A percentile compares a stretch with the other conserved stretches of the same genome.
Conservation (phyloP, 495 filamentous ascomycete genomes). For the Penicillium antarcticum region DNA sequence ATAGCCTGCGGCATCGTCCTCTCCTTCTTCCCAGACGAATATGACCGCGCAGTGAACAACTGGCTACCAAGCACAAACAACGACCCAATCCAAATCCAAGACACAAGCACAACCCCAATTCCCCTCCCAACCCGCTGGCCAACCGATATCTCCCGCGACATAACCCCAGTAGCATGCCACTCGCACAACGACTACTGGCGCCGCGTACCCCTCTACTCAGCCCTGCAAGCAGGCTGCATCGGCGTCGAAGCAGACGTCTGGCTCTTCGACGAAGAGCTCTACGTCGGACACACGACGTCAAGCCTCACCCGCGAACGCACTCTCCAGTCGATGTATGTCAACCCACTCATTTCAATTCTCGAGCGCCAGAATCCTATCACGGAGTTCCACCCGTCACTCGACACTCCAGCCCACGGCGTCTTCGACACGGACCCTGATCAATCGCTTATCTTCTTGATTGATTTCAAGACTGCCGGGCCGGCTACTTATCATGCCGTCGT, state of each 20-base stretch:
- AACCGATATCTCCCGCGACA: constrained; percentile 70
- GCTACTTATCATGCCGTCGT: constrained; percentile 52
- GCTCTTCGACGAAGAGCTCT: constrained; percentile 68
- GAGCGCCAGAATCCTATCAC: constrained; percentile 45
- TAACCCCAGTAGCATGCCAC: constrained; percentile 62
- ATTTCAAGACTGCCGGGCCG: constrained; percentile 60
- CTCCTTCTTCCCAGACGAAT: constrained; percentile 55
- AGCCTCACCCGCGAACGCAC: constrained; percentile 48
- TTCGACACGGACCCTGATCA: constrained; percentile 54
- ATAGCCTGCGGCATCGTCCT: constrained; percentile 50
- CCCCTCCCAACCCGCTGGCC: constrained; percentile 53
- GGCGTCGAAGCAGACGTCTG: constrained; percentile 86
- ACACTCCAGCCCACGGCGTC: constrained; percentile 32
- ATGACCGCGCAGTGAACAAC: constrained; percentile 42
- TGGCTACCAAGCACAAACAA: constrained; percentile 46
- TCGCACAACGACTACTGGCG: constrained; percentile 94
- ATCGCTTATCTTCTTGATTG: constrained; percentile 64
- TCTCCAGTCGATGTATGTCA: constrained; percentile 52
- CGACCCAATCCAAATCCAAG: constrained; percentile 32
- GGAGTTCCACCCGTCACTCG: constrained; percentile 22
- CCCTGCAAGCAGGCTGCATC: constrained; percentile 62
- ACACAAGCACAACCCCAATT: constrained; percentile 18
- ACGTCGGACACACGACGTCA: constrained; percentile 51
- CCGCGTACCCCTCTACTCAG: constrained; percentile 65
- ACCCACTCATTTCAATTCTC: constrained; percentile 52